Base-by-base conservation (phyloP, 495 filamentous ascomycete species). In the Aspergillus conjunctus region DNA sequence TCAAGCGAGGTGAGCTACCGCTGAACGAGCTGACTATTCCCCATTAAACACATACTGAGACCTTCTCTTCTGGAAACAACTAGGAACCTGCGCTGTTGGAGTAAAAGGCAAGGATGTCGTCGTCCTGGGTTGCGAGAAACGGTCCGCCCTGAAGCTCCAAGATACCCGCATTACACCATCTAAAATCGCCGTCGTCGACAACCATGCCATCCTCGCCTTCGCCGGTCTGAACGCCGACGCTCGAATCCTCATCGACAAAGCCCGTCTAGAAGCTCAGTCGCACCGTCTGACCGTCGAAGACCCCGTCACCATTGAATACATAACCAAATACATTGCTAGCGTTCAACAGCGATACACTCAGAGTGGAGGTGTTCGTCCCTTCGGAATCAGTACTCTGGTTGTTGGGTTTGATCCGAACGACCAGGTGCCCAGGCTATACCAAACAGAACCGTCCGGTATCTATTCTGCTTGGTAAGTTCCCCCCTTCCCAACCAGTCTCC, bases 271-370 rank as follows among this genome's bases (percentile, higher is more conserved):
- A 73, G 94, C 94, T 56, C 94, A 98, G 79, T 95, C 91, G 54
- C 94, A 98, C 80, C 90, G 94, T 50, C 81, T 98, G 66, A 98
- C 94, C n/a, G 92, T 98, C 51, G 94, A 98, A 74, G 94, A 98
- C 75, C 93, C 94, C 56, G 91, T 95, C 58, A 92, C 88, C 41
- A 96, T 98, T 72, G 94, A 98, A 79, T 98, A 98, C 81, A 97
- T 98, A 70, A 97, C 94, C 57, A 98, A 98, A 79, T 96, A 97
- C 73, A 88, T 98, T 56, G 94, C 94, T 44, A 89, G 93, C 44
- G 95, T 98, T 63, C 94, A 98, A 80, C 94, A 98, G 81, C 84
- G 91, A 71, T 98, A 98, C 79, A 98, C 94, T 48, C 94, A 98
- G 81, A 94, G 90, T 69, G 94, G 94, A 76, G 94, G 94, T 80